Evolutionary conservation across 257 asterid genomes (phyloP).

Genomic region (Nemophila menziesii): DNA sequence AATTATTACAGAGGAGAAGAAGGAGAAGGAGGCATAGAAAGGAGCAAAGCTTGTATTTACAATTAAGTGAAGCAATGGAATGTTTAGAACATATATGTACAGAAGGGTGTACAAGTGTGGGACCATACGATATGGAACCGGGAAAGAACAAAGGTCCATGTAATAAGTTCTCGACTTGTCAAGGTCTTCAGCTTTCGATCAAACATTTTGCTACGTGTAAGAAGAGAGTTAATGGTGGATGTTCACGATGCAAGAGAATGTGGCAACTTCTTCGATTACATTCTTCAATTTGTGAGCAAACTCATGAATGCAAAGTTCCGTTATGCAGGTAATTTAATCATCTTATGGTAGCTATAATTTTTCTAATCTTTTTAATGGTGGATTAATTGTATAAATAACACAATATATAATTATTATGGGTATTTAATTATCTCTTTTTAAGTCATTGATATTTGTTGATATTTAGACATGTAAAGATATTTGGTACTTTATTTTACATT

Average conservation of each 20-base stretch:
- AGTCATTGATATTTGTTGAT: too few species aligned
- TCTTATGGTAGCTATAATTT: too few species aligned
- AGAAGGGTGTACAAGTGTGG: constrained; percentile 80
- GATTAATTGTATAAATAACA: background rate
- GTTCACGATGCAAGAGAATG: constrained; percentile 66
- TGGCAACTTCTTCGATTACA: constrained; percentile 83
- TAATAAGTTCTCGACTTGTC: constrained; percentile 67
- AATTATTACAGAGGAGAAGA: constrained; percentile 44
- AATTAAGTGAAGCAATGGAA: constrained; percentile 83
- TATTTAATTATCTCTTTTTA: background rate
- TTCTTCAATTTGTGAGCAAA: constrained; percentile 63
- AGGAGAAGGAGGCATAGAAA: constrained; percentile 39
- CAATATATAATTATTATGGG: background rate
- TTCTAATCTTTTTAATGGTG: too few species aligned
- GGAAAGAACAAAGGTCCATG: constrained; percentile 50
- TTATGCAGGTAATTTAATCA: constrained; percentile 55
- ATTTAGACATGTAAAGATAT: too few species aligned
- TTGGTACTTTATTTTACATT: too few species aligned
- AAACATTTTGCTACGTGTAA: constrained; percentile 67
- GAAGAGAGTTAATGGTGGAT: constrained; percentile 69
- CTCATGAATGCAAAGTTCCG: constrained; percentile 77
- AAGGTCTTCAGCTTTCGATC: constrained; percentile 68
- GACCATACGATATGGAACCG: constrained; percentile 53
- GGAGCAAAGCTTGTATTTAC: constrained; percentile 54
- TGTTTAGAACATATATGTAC: constrained; percentile 77